phyloP scores from a whole-genome alignment of 768 basidiomycete genomes.

The Naganishia friedmannii region DNA sequence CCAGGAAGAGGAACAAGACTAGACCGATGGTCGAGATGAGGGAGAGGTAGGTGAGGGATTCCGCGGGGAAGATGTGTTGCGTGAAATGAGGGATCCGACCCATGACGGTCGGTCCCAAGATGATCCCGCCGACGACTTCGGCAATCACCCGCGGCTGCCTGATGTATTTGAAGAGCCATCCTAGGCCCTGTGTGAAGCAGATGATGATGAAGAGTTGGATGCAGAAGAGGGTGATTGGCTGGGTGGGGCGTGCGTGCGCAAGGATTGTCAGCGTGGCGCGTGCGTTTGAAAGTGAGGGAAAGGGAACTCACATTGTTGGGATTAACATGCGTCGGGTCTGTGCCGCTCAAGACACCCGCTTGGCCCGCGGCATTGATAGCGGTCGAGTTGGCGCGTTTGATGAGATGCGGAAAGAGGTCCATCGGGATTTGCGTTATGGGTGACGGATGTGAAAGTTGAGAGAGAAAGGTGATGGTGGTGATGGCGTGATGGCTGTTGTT shows the following conservation, averaged over 20 bases:
- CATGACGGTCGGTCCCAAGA: slow-evolving; percentile 74
- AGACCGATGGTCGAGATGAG: slow-evolving; percentile 69
- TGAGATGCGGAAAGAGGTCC: background rate
- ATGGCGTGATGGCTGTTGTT: too few relatives aligned
- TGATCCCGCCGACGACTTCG: slow-evolving; percentile 84
- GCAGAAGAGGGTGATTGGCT: slow-evolving; percentile 51
- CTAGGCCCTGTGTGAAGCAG: slow-evolving; percentile 69
- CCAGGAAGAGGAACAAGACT: slow-evolving; percentile 65
- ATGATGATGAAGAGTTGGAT: slow-evolving; percentile 70
- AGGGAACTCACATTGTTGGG: slow-evolving; percentile 63
- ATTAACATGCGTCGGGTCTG: slow-evolving; percentile 67
- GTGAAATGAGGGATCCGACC: slow-evolving; percentile 79
- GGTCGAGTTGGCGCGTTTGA: slow-evolving; percentile 24
- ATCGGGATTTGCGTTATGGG: too few relatives aligned
- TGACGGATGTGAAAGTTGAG: too few relatives aligned
- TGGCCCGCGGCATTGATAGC: slow-evolving; percentile 45
- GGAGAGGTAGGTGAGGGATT: slow-evolving; percentile 64
- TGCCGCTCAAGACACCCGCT: slow-evolving; percentile 76
- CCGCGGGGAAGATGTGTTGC: slow-evolving; percentile 71
- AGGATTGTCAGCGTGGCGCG: slow-evolving; percentile 33
- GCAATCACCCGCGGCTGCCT: slow-evolving; percentile 90
- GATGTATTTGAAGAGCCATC: slow-evolving; percentile 64
- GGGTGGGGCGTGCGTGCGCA: background rate
- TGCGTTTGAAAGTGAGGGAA: slow-evolving; percentile 77
- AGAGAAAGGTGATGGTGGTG: too few relatives aligned